Evolutionary conservation across 140 eudicot genomes (phyloP), one percentile per base, ranked within the genome.

Genomic region (Erigeron philadelphicus): DNA sequence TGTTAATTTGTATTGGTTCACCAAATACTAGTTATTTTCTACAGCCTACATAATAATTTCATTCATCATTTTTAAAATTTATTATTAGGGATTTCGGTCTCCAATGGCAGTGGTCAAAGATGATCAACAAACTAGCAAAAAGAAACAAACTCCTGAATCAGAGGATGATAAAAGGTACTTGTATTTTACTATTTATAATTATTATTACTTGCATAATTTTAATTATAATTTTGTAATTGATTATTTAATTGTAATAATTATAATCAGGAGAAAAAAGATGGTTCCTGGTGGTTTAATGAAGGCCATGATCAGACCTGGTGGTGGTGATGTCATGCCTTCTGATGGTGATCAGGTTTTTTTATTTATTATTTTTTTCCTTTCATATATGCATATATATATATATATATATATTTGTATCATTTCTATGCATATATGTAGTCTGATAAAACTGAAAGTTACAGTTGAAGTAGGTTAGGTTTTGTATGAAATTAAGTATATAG

Each of bases 281-380:
- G 86, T 81, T 50, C 97, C 99, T 48, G 99, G 97, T 65, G 87
- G 95, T 10, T 87, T 94, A 88, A 81, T 94, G 94, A 94, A 94
- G 79, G 99, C 99, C 56, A 49, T 89, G 68, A 72, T 94, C 2
- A 80, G 97, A 80, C 95, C 97, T 45, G 99, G 99, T 41, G 87
- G 84, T 13, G 95, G 95, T 53, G 89, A 89, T 12, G 67, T 73
- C 38, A 78, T 63, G 59, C 97, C 99, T 45, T 71, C 86, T 9
- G 97, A 89, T 74, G 95, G 91, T 60, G 87, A 94, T 85, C 99
- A 94, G 97, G 99, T 93, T 25, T 54, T 11, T 60, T 60, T 9
- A n/a, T 25, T 59, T 11, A 11, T 53, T 16, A n/a, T 5, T 2
- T 52, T 12, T 11, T 52, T 52, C 3, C 17, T n/a, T 5, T 52